phyloP scores from a whole-genome alignment of 768 basidiomycete genomes.

The Pseudohyphozyma bogoriensis region DNA sequence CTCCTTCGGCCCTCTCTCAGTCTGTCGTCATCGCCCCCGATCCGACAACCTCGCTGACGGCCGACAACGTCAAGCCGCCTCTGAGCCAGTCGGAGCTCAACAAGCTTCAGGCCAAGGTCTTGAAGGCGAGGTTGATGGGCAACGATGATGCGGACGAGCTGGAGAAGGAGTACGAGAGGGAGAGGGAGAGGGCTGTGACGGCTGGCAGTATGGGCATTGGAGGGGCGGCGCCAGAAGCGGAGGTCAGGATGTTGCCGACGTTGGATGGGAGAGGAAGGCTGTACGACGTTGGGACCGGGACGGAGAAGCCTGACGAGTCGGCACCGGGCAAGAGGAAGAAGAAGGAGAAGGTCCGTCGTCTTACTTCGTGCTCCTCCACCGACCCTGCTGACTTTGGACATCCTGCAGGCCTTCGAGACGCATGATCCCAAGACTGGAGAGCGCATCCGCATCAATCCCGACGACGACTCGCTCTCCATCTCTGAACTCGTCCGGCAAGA shows the following conservation, averaged over 20 bases:
- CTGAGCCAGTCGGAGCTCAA: constrained; percentile 55
- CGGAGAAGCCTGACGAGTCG: constrained; percentile 52
- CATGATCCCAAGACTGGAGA: constrained; percentile 85
- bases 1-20: constrained; percentile 18
- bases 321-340: constrained; percentile 61
- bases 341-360: constrained; percentile 52
- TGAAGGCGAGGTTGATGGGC: constrained; percentile 80
- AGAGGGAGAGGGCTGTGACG: constrained; percentile 41
- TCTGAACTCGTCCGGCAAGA: constrained; percentile 92
- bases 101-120: constrained; percentile 80
- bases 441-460: constrained; percentile 73
- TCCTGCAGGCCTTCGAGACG: constrained; percentile 58
- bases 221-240: constrained; percentile 27
- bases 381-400: background rate
- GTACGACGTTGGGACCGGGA: constrained; percentile 69
- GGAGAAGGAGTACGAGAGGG: constrained; percentile 75
- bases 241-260: constrained; percentile 76
- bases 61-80: constrained; percentile 47
- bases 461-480: constrained; percentile 75
- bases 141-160: constrained; percentile 62
- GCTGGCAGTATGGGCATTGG: constrained; percentile 21
- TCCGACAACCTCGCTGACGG: constrained; percentile 34
- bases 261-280: constrained; percentile 70
- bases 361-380: background rate
- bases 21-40: constrained; percentile 24